These are phyloP conservation scores for Davidsoniella neocaledoniae DNA, from an alignment of 2,329 filamentous ascomycete species.

Conservation along the genomic window DNA sequence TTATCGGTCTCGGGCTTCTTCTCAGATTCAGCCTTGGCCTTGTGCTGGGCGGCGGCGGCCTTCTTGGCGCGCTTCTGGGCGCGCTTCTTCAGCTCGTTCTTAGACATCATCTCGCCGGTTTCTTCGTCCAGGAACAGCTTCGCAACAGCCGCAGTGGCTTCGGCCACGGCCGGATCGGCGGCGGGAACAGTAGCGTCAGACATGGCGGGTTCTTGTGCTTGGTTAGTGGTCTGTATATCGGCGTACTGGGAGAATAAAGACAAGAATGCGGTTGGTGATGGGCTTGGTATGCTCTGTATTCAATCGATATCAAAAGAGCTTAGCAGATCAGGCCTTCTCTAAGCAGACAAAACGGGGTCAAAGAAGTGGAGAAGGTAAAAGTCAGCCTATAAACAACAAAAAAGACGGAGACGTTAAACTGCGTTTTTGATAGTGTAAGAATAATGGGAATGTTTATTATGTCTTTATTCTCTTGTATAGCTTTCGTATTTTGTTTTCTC, in stretches of 20 bases:
- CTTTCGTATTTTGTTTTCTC: too few species aligned
- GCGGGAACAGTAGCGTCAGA: slow-evolving; percentile 1
- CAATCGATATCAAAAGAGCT: not conserved
- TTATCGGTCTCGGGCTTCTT: slow-evolving; percentile 17
- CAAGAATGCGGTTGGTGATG: not conserved
- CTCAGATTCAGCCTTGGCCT: slow-evolving; percentile 21
- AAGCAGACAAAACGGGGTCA: not conserved
- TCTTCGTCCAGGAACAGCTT: slow-evolving; percentile 46
- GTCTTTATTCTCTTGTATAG: too few species aligned
- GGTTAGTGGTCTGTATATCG: too few species aligned
- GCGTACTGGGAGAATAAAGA: not conserved
- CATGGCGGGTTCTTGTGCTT: not conserved
- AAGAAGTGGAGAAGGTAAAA: too few species aligned
- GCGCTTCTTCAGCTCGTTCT: slow-evolving; percentile 46
- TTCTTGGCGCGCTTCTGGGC: slow-evolving; percentile 42
- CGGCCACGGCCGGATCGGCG: slow-evolving; percentile 18
- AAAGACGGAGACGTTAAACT: not conserved
- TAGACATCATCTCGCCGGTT: slow-evolving; percentile 50
- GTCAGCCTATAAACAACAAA: too few species aligned
- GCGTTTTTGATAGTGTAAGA: not conserved
- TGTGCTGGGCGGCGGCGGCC: slow-evolving; percentile 34
- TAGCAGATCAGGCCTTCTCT: not conserved
- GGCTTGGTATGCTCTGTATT: not conserved
- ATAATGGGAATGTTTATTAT: too few species aligned
- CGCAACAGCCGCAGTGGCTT: slow-evolving; percentile 31